Evolutionary conservation across 2,329 filamentous ascomycete species (phyloP), one percentile per base, ranked within the genome.

Genomic region (Diplodia sapinea): DNA sequence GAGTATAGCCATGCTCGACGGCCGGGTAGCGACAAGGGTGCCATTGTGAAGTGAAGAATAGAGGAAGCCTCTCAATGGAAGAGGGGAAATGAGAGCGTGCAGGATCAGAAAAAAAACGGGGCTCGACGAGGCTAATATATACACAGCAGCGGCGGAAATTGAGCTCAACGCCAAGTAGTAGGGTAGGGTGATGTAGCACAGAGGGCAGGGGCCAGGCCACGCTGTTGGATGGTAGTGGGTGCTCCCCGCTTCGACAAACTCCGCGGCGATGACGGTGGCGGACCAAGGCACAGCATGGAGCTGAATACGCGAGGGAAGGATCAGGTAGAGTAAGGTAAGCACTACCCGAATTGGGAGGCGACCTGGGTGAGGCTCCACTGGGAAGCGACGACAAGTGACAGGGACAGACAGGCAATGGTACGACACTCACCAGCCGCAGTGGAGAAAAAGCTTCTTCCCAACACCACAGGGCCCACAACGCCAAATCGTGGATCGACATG

Each of bases 261-360:
- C 57, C 57, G 57, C 59, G 43, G 47, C 8, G 50, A 65, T 55
- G 50, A 65, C 62, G 36, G n/a, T 47, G 47, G 50, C 20, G 62
- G 62, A 33, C 62, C 62, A 50, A 54, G 50, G 61, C 61, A 52
- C 47, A 26, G 61, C 31, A 51, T 20, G 31, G 43, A 11, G 49
- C 26, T 65, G 49, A 49, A 65, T 65, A 55, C 54, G 62, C 62
- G 50, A 55, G 50, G 38, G 36, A 43, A 31, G 15, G 11, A 26
- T 17, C 29, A 54, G 47, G 15, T 17, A 31, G 31, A 12, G 47
- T 6, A n/a, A 47, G 36, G 20, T 31, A 47, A 43, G 55, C 55
- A 20, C 49, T 38, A 20, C 31, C 26, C 13, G n/a, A 54, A 52
- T 20, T 9, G 36, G 49, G 47, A 38, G 29, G 40, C 9, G 40